phyloP scores from a whole-genome alignment of 257 asterid species.

The Fraxinus excelsior region DNA sequence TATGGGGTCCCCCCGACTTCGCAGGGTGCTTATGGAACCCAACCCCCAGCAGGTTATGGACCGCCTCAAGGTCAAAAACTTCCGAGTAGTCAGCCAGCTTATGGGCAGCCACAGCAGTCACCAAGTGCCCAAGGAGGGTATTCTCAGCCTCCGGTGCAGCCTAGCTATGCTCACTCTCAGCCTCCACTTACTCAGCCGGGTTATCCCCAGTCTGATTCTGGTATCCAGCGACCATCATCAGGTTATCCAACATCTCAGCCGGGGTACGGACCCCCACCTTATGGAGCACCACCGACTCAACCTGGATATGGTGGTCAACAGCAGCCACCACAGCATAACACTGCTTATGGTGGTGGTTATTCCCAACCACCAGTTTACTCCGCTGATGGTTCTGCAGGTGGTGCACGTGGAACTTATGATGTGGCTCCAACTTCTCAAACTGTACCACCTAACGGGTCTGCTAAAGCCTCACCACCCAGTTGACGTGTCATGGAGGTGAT shows the following conservation, averaged over 20 bases:
- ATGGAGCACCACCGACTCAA: constrained; percentile 36
- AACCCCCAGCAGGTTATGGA: constrained; percentile 50
- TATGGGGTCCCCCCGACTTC: constrained; percentile 64
- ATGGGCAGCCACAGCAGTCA: constrained; percentile 47
- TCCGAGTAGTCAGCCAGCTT: constrained; percentile 32
- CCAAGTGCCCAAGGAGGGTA: constrained; percentile 40
- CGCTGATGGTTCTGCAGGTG: constrained; percentile 44
- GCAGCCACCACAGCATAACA: constrained; percentile 36
- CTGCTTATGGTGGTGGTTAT: constrained; percentile 51
- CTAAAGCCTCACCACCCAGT: constrained; percentile 60
- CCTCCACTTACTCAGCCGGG: constrained; percentile 38
- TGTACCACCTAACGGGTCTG: constrained; percentile 45
- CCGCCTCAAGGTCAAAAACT: constrained; percentile 35
- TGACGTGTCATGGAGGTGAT: constrained; percentile 16
- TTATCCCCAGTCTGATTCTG: constrained; percentile 37
- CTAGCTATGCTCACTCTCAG: constrained; percentile 8
- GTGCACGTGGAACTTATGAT: constrained; percentile 39
- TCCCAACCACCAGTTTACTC: constrained; percentile 62
- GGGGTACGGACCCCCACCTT: constrained; percentile 45
- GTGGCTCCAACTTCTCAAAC: constrained; percentile 50
- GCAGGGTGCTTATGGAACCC: constrained; percentile 66
- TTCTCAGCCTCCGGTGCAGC: constrained; percentile 22
- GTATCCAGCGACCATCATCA: constrained; percentile 39
- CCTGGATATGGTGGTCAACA: constrained; percentile 2
- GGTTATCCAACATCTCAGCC: constrained; percentile 47